Percentiles rank a stretch among this genome's conserved stretches.
phyloP scores from a whole-genome alignment of 208 protist genomes.

The Trypanosomatidae sp. region DNA sequence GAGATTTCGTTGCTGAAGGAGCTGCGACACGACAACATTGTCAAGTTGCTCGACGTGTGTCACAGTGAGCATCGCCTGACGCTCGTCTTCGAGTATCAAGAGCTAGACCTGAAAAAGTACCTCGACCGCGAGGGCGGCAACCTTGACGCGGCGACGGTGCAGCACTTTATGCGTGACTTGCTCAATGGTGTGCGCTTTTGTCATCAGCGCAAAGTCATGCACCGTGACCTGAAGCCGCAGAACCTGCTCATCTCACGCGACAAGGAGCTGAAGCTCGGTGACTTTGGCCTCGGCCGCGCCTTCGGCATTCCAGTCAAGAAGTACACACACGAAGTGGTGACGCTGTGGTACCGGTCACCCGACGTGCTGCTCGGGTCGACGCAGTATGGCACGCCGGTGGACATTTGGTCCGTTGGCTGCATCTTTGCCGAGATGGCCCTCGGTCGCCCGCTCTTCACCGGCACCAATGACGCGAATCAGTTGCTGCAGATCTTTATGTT shows the following conservation, averaged over 20 bases:
- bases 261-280: constrained; percentile 72
- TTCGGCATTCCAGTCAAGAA: constrained; percentile 82
- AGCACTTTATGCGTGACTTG: constrained; percentile 68
- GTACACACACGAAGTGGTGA: constrained; percentile 87
- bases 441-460: constrained; percentile 91
- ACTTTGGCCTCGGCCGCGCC: constrained; percentile 80
- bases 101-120: constrained; percentile 95
- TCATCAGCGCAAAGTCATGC: constrained; percentile 71
- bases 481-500: constrained; percentile 92
- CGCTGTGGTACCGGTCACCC: constrained; percentile 92
- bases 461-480: constrained; percentile 93
- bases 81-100: constrained; percentile 96
- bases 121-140: constrained; percentile 72
- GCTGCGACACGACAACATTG: constrained; percentile 91
- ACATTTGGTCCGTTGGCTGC: constrained; percentile 91
- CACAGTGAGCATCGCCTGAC: constrained; percentile 91
- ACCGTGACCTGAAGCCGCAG: constrained; percentile 85
- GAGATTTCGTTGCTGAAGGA: constrained; percentile 96
- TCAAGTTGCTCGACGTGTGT: constrained; percentile 92
- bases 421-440: constrained; percentile 92
- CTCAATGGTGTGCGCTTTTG: constrained; percentile 66
- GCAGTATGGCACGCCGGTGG: constrained; percentile 80
- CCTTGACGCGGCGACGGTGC: constrained; percentile 41
- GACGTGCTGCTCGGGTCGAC: constrained; percentile 87
- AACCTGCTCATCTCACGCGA: constrained; percentile 79